Base-by-base conservation (phyloP, 305 asterid species). In the Fraxinus sp. region DNA sequence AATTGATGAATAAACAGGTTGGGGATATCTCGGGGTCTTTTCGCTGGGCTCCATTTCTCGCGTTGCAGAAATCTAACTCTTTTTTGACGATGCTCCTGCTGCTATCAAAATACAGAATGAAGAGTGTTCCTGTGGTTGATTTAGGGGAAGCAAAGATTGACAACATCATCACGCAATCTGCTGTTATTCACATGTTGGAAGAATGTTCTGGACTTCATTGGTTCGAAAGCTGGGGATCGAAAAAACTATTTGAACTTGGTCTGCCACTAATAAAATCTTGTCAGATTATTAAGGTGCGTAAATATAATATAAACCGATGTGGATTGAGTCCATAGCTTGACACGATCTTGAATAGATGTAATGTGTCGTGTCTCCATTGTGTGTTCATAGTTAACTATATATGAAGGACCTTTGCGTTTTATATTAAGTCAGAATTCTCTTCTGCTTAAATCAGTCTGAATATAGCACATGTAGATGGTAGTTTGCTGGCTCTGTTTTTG, bases 21-120 rank as follows among this genome's bases (percentile, higher is more conserved):
- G 92, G 92, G 43, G 98, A 96, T 81, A 96, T 96, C 78, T 87
- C 99, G 10, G 99, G 98, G 84, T 90, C 95, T 59, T 96, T 96
- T 78, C 98, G 99, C 37, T 96, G 98, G 99, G 99, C 99, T 37
- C 99, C 99, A 1, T 96, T 94, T 88, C 98, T 94, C 1, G 98
- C 99, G 1, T 84, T 96, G 92, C 99, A 96, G 89, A 90, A 89
- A 43, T 85, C 97, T 0, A 96, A 96, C 93, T 96, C 99, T 1
- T 94, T 96, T 84, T 83, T 96, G 85, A 96, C 99, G 10, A 94
- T 96, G 99, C 99, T 96, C 77, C 90, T 96, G 72, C 90, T 96
- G 78, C 91, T 96, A 70, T 96, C 99, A 6, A 93, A 91, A 68
- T 96, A 94, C 88, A 91, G 96, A 88, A 96, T 96, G 99, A 96